Percentiles rank a stretch among this genome's conserved stretches.
phyloP scores from a whole-genome alignment of 345 rosid species.

The Anacardium occidentale region DNA sequence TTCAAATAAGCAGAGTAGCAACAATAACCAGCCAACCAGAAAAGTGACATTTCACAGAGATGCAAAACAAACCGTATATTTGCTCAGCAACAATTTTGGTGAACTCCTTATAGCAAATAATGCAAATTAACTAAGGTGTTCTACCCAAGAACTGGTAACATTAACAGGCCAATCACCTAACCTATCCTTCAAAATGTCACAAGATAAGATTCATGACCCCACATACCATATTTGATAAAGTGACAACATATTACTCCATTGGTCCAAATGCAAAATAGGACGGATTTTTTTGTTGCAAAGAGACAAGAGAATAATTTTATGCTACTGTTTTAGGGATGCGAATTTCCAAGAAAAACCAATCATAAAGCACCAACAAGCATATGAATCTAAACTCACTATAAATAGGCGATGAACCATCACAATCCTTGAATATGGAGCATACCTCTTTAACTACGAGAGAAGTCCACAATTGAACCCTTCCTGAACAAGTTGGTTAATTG shows the following conservation, averaged over 20 bases:
- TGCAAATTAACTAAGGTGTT: neutral
- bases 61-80: neutral
- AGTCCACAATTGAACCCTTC: slow-evolving; percentile 56
- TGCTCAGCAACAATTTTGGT: neutral
- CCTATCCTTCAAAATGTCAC: neutral
- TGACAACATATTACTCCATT: neutral
- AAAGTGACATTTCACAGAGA: neutral
- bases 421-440: slow-evolving; percentile 20
- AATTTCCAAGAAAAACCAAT: neutral
- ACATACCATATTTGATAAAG: neutral
- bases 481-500: slow-evolving; percentile 46
- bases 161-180: neutral
- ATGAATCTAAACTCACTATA: neutral
- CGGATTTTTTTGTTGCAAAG: too few species aligned
- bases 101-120: neutral
- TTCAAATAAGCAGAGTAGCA: neutral
- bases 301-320: neutral
- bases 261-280: neutral
- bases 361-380: neutral
- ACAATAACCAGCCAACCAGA: neutral
- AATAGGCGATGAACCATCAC: neutral
- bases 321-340: neutral
- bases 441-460: slow-evolving; percentile 49
- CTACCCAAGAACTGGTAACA: neutral
- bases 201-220: neutral